These are phyloP conservation scores for Thielaviopsis ethacetica DNA, from an alignment of 2,329 filamentous ascomycete genomes.

Conservation along the genomic window DNA sequence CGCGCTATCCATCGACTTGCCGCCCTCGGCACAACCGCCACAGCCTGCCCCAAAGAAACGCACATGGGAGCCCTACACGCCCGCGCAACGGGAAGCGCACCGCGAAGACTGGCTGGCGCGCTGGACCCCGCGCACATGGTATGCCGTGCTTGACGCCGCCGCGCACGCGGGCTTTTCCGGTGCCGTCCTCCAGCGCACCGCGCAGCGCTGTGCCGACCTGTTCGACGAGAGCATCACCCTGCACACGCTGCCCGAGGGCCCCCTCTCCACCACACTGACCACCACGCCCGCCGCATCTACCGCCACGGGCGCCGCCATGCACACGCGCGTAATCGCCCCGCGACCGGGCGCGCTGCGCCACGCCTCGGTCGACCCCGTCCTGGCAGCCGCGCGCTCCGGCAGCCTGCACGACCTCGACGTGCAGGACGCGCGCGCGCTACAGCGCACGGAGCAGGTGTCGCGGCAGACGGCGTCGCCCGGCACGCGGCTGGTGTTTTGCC, in stretches of 20 bases:
- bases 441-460: neutral
- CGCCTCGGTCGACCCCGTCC: conserved; percentile 14
- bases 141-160: conserved; percentile 65
- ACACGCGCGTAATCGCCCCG: neutral
- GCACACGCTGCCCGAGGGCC: conserved; percentile 30
- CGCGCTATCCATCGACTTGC: neutral
- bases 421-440: neutral
- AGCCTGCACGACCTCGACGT: conserved; percentile 13
- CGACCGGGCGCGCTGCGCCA: neutral
- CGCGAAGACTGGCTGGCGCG: conserved; percentile 17
- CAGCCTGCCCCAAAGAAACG: neutral
- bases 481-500: conserved; percentile 20
- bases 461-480: conserved; percentile 15
- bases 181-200: conserved; percentile 48
- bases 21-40: neutral
- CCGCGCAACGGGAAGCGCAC: neutral
- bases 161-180: conserved; percentile 54
- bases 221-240: conserved; percentile 60
- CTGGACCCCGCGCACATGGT: conserved; percentile 57
- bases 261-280: neutral
- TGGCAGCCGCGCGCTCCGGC: conserved; percentile 15
- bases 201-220: conserved; percentile 56
- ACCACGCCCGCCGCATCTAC: neutral
- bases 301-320: neutral
- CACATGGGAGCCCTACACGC: neutral